A percentile compares a stretch with the other conserved stretches of the same genome.
These are phyloP conservation scores for Ophiocordyceps polyrhachis-furcata DNA, from an alignment of 2,329 filamentous ascomycete species.

Conservation along the genomic window DNA sequence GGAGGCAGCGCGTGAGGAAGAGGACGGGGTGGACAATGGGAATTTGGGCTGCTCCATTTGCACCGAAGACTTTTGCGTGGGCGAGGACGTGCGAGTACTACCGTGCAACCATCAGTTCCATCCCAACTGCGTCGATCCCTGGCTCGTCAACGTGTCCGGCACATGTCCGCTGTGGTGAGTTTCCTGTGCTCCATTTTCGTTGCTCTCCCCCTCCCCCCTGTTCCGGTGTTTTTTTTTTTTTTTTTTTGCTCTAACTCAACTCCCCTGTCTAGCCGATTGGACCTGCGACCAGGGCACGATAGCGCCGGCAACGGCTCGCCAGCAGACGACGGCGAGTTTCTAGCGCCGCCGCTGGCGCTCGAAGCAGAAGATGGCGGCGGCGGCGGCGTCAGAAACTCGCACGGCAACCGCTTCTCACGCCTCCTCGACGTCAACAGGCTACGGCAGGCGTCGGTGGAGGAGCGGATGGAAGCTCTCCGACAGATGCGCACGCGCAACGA, in stretches of 20 bases:
- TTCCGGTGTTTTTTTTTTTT: background rate
- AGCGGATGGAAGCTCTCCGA: constrained; percentile 41
- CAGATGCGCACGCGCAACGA: constrained; percentile 13
- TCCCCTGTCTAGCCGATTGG: constrained; percentile 25
- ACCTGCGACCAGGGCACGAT: constrained; percentile 25
- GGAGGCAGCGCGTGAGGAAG: background rate
- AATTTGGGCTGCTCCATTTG: constrained; percentile 47
- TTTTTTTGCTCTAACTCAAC: background rate
- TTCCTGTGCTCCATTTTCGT: no score
- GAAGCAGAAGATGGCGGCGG: constrained; percentile 16
- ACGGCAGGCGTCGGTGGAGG: constrained; percentile 38
- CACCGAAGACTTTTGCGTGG: constrained; percentile 47
- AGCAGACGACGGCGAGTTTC: constrained; percentile 6
- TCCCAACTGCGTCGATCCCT: constrained; percentile 48
- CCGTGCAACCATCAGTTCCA: constrained; percentile 53
- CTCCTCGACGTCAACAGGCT: constrained; percentile 38
- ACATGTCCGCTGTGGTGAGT: constrained; percentile 52
- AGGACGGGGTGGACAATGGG: constrained; percentile 8
- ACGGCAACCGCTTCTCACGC: constrained; percentile 28
- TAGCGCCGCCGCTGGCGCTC: constrained; percentile 23
- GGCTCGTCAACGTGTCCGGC: constrained; percentile 50
- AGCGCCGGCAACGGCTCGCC: constrained; percentile 5
- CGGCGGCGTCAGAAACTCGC: constrained; percentile 10
- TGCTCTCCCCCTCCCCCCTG: no score
- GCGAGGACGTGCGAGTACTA: constrained; percentile 48